Percentiles rank a stretch among this genome's conserved stretches.
Conservation (phyloP, 192 early-diverging fungal genomes). For the Gigaspora rosea region DNA sequence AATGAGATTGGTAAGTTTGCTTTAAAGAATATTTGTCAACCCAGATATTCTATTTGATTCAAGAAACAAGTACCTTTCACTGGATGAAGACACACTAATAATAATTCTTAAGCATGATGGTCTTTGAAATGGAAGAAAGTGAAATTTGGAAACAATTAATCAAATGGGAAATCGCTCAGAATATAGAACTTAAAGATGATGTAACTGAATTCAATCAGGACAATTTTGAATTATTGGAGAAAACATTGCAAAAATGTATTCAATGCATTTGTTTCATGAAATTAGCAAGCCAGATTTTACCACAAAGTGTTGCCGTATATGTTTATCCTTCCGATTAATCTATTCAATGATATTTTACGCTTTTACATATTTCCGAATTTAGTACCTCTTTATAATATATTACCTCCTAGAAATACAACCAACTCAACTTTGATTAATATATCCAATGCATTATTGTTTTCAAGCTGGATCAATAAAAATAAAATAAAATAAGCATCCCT, state of each 20-base stretch:
- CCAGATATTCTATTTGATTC: neutral
- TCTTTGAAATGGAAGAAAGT: neutral
- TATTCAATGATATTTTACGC: neutral
- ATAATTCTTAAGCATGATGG: neutral
- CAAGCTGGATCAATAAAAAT: neutral
- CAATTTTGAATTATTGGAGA: neutral
- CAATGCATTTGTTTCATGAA: slow-evolving; percentile 1
- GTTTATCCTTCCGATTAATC: neutral
- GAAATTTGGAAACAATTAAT: too few relatives aligned
- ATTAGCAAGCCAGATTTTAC: neutral
- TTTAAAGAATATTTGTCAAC: neutral
- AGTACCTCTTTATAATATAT: neutral
- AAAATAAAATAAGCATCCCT: neutral
- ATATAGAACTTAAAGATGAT: neutral
- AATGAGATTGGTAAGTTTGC: neutral
- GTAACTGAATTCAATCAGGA: neutral
- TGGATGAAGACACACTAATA: neutral
- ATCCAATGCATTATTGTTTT: neutral
- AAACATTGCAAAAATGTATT: neutral
- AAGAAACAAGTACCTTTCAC: neutral
- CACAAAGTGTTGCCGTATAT: neutral
- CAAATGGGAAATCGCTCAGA: neutral
- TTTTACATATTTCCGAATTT: neutral
- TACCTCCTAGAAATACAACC: too few relatives aligned
- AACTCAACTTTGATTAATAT: neutral